Percentiles rank a stretch among this genome's conserved stretches.
These are phyloP conservation scores for Rehmannia glutinosa DNA, from an alignment of 257 asterid genomes.

Conservation along the genomic window DNA sequence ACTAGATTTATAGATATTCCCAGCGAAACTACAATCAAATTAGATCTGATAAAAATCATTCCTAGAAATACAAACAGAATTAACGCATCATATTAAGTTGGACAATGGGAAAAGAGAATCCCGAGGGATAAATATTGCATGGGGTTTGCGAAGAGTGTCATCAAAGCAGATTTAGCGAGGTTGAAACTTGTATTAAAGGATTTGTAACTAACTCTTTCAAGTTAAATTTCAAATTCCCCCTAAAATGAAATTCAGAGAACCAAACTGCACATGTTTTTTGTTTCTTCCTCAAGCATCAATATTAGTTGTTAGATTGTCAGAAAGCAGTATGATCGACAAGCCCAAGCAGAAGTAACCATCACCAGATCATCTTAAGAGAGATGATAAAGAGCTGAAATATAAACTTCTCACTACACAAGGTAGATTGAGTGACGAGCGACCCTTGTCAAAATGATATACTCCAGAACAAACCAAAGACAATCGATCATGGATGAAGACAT, in stretches of 20 bases:
- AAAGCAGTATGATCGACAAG: not conserved
- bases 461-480: slow-evolving; percentile 1
- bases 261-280: not conserved
- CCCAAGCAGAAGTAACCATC: not conserved
- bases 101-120: slow-evolving; percentile 1
- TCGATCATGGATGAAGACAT: not conserved
- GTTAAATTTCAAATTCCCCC: not conserved
- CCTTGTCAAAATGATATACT: not conserved
- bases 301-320: not conserved
- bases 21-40: slow-evolving; percentile 18
- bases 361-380: not conserved
- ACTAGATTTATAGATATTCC: not conserved
- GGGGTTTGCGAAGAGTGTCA: not conserved
- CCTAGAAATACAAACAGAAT: slow-evolving; percentile 18
- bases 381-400: not conserved
- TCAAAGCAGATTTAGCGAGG: not conserved
- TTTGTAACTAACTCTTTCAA: not conserved
- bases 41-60: slow-evolving; percentile 14
- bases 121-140: slow-evolving; percentile 4
- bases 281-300: not conserved
- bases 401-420: not conserved
- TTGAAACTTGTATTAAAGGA: not conserved
- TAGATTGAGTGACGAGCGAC: not conserved
- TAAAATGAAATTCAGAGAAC: not conserved
- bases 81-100: slow-evolving; percentile 35